Base-by-base conservation (phyloP, 2,329 filamentous ascomycete genomes). In the Colletotrichum destructivum region DNA sequence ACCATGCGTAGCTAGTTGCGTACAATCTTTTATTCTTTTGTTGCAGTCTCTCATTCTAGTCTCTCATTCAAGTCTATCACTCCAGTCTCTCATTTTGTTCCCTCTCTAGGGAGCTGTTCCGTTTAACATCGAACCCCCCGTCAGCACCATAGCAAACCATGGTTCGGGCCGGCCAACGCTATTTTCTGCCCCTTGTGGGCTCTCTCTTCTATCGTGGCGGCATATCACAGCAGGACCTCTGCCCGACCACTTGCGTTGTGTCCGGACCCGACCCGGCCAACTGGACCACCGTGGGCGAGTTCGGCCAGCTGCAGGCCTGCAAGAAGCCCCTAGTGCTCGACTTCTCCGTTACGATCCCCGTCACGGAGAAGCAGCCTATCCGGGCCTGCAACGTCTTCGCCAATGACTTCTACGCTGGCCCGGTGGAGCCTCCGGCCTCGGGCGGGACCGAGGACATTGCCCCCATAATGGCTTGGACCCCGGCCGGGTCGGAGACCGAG, bases 211-310 rank as follows among this genome's bases (percentile, higher is more conserved):
- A 44, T 3, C 42, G 42, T 2, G 13, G 42, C 42, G 13, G 13
- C 42, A 2, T 16, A 2, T 44, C 42, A 44, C 42, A 44, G 42
- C 42, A 44, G 18, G 63, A 68, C 46, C 59, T 72, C 2, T 72
- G 69, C 64, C 69, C 69, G 40, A 21, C 40, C 26, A 63, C 59
- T 21, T 72, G 69, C 44, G 23, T 51, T 21, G 57, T 52, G 13
- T 40, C 64, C 18, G 69, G 54, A 47, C 31, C 35, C 2, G 47
- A 72, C n/a, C 57, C 59, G 47, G 46, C 69, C 44, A 67, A 68
- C 57, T 72, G 59, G 69, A 72, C 69, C 9, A 51, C 62, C 26
- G 59, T 72, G 16, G 69, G 46, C 26, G 59, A 68, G 40, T 42
- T 64, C 40, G 40, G 59, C 18, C 64, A 72, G 40, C 64, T 72